These are phyloP conservation scores for Candida nanaspora DNA, from an alignment of 805 yeast species.

Conservation along the genomic window DNA sequence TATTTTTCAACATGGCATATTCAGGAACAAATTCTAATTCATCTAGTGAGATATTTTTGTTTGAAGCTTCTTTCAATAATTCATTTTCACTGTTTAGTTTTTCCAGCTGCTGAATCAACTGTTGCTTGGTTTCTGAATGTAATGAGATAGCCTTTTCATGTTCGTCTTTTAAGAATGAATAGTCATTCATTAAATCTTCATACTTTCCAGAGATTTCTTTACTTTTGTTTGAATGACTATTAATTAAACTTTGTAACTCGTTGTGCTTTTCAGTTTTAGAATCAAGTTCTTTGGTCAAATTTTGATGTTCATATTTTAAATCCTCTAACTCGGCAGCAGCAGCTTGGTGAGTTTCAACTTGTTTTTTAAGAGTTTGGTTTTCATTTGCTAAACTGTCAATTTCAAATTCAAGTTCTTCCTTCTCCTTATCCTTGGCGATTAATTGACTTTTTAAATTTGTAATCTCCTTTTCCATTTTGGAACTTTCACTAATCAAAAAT, in stretches of 20 bases:
- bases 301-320: not conserved
- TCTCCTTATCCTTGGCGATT: not conserved
- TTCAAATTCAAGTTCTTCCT: constrained; percentile 1
- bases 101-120: constrained; percentile 8
- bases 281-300: not conserved
- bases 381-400: not conserved
- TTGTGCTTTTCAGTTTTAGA: not conserved
- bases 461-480: constrained; percentile 40
- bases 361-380: constrained; percentile 3
- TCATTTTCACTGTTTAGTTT: constrained; percentile 2
- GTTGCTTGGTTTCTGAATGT: constrained; percentile 5
- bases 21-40: constrained; percentile 1
- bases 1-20: not conserved
- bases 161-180: constrained; percentile 5
- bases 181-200: constrained; percentile 1
- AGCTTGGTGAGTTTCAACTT: not conserved
- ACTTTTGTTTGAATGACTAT: not conserved
- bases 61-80: not conserved
- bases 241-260: not conserved
- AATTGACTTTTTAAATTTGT: constrained; percentile 28
- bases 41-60: not conserved
- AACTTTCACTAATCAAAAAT: constrained; percentile 37
- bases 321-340: not conserved
- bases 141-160: not conserved
- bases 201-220: constrained; percentile 7